Evolutionary conservation across 441 rosid species (phyloP), one percentile per base, ranked within the genome.

Genomic region (Jatropha multifida): DNA sequence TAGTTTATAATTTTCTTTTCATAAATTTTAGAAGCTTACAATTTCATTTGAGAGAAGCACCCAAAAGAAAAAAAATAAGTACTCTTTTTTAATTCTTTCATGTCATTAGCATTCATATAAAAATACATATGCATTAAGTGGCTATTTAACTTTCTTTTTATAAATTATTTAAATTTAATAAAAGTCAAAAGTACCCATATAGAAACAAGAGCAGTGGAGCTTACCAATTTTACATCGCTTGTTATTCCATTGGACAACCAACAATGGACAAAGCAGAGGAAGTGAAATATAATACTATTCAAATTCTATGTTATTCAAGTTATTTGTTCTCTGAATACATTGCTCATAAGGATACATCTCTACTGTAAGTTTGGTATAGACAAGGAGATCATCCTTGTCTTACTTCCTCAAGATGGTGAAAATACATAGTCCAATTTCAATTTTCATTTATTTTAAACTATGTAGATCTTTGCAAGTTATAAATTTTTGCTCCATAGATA

Each of bases 301-400:
- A 88, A 80, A 87, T 88, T 51, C 89, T 88, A 54, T 90, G 92
- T 83, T 90, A 89, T 23, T 88, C 90, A 1, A 85, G 88, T 72
- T 90, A 87, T 77, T 87, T 81, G 67, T 76, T 87, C 11, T 78
- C 88, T 49, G 86, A 88, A 7, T 82, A 88, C 74, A 74, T 88
- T 54, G 60, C 89, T 83, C 94, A 87, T 51, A 90, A 87, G 81
- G 90, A 89, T 65, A 84, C 83, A 17, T 87, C 88, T 69, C 73
- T 90, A 79, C 92, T 92, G 17, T 92, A 87, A 74, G 81, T 88
- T 78, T 85, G 88, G 94, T 92, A 90, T 15, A 83, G 90, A 74
- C 79, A 76, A 14, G 82, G 79, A 46, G 86, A 86, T 66, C 92
- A 88, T 26, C 81, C 87, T n/a, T 17, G 79, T 49, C 71, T 87